Evolutionary conservation across 2,329 filamentous ascomycete genomes (phyloP), one percentile per base, ranked within the genome.

Genomic region (Diaporthe capsici): DNA sequence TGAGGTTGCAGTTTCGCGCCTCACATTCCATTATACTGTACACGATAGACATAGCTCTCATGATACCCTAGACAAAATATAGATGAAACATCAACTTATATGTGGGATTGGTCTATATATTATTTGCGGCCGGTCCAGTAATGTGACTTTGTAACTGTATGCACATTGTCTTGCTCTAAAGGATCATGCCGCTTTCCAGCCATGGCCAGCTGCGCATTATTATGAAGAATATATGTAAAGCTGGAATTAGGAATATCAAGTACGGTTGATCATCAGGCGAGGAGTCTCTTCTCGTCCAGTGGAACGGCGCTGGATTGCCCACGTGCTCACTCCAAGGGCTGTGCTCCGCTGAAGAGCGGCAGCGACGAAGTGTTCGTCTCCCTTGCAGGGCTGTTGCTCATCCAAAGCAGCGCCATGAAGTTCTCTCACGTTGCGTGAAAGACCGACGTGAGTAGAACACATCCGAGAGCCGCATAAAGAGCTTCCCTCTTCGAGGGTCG

Each of bases 31-130:
- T 37, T 58, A 63, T 51, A 31, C 10, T 44, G 47, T 42, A 65
- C 51, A n/a, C 34, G 25, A 47, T 47, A 65, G 47, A 63, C 72
- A 53, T 74, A 47, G 28, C 20, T 57, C 17, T 61, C 8, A 72
- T 75, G 73, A 75, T 75, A 75, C 73, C 73, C 73, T 37, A 37
- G 31, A 72, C 37, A 37, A 42, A 63, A 12, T 72, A 63, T 51
- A 55, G 44, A 63, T 20, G 20, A 34, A 44, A 55, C 13, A 28
- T 31, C 7, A 1, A 20, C 25, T 6, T 2, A 28, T 31, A 28
- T 1, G 22, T 42, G 20, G 17, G 17, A 12, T 60, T 34, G 42
- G 47, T 37, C 12, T 37, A 0, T 39, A 9, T 25, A 37, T 9
- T 22, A 15, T 15, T 28, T 6, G 47, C 34, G 15, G n/a, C 20